A percentile compares a stretch with the other conserved stretches of the same genome.
Evolutionary conservation across 2,329 filamentous ascomycete species (phyloP).

Genomic region (Emergomyces orientalis): DNA sequence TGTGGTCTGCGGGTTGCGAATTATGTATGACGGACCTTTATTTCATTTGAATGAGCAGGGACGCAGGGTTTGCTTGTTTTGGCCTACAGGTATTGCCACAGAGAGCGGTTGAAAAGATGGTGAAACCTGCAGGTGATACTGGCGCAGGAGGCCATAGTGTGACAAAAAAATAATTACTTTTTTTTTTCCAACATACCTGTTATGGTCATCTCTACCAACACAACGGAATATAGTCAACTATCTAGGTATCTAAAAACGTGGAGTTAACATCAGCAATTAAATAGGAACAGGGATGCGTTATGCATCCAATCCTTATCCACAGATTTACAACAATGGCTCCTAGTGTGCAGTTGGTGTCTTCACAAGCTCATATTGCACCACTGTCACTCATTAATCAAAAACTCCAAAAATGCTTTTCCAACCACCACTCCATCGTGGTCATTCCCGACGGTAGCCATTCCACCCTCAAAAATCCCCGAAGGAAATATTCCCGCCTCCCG

Average conservation of each 20-base stretch:
- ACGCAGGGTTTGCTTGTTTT: background rate
- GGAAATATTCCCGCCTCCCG: conserved; percentile 59
- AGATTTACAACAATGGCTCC: no score
- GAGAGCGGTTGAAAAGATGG: background rate
- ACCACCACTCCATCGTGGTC: conserved; percentile 74
- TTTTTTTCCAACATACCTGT: background rate
- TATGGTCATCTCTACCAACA: background rate
- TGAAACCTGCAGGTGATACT: background rate
- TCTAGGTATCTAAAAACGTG: background rate
- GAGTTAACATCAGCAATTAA: background rate
- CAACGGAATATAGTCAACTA: background rate
- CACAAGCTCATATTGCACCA: no score
- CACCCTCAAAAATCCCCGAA: conserved; percentile 60
- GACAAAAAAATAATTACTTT: background rate
- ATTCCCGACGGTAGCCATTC: conserved; percentile 53
- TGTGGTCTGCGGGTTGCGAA: background rate
- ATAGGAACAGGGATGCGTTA: background rate
- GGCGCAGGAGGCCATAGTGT: no score
- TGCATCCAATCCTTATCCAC: background rate
- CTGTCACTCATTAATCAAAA: conserved; percentile 44
- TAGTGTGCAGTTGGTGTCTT: no score
- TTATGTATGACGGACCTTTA: background rate
- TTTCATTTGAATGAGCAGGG: background rate
- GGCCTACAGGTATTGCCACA: background rate
- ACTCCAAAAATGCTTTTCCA: conserved; percentile 63